phyloP scores from a whole-genome alignment of 106 monocot genomes.

The Triglochin maritima region DNA sequence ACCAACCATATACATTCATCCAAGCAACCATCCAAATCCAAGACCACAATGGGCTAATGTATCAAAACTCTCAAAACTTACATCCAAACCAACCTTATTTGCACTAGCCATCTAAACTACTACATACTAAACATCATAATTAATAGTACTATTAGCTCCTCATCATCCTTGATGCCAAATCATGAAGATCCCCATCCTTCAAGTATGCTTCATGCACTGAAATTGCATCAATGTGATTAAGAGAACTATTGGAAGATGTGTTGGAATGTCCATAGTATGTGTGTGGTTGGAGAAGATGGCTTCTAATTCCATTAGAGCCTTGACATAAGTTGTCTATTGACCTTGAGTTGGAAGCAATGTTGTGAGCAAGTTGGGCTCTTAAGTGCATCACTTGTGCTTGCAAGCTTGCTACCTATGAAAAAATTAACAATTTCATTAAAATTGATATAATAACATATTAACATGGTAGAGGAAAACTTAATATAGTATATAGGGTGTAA shows the following conservation, averaged over 20 bases:
- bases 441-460: too few species aligned
- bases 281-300: neutral
- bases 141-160: conserved; percentile 11
- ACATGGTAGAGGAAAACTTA: too few species aligned
- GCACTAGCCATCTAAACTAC: too few species aligned
- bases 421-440: too few species aligned
- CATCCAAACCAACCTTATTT: too few species aligned
- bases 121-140: too few species aligned
- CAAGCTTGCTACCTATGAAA: conserved; percentile 36
- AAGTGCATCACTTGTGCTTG: conserved; percentile 63
- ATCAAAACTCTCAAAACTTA: too few species aligned
- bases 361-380: conserved; percentile 37
- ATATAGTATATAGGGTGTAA: too few species aligned
- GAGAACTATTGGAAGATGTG: conserved; percentile 12
- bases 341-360: neutral
- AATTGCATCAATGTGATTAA: conserved; percentile 8
- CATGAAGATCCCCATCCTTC: conserved; percentile 37
- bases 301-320: neutral
- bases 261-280: neutral
- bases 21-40: too few species aligned
- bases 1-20: too few species aligned
- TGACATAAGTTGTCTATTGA: conserved; percentile 7
- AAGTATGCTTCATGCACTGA: conserved; percentile 12
- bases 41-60: too few species aligned
- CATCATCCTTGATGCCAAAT: conserved; percentile 55